A percentile compares a stretch with the other conserved stretches of the same genome.
Conservation (phyloP, 371 early-diverging fungal genomes). For the Coemansia sp. region DNA sequence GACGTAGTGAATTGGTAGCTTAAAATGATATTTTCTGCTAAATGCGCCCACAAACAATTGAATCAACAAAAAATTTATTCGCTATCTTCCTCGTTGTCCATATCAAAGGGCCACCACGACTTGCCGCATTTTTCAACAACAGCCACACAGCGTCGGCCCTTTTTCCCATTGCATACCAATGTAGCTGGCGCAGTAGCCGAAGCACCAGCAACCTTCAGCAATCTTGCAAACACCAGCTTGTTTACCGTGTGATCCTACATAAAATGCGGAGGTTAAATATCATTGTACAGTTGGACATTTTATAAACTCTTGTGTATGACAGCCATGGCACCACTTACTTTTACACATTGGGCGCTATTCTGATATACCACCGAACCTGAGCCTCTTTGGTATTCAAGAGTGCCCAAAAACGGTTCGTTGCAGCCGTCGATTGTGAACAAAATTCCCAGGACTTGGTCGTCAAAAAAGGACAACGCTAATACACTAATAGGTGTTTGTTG, state of each 20-base stretch:
- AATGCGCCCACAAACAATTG: no score
- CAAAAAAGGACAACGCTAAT: slow-evolving; percentile 29
- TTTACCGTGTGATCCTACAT: neutral
- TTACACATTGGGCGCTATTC: neutral
- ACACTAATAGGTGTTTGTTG: slow-evolving; percentile 3
- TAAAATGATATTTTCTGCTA: no score
- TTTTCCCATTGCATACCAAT: slow-evolving; percentile 21
- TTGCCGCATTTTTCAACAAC: slow-evolving; percentile 29
- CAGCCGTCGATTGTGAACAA: slow-evolving; percentile 26
- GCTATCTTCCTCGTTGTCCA: slow-evolving; percentile 26
- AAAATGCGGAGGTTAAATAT: neutral
- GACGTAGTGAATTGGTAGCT: no score
- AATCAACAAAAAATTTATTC: neutral
- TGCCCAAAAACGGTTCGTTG: slow-evolving; percentile 23
- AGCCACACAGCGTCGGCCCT: slow-evolving; percentile 37
- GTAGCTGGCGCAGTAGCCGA: slow-evolving; percentile 8
- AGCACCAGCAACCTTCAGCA: slow-evolving; percentile 11
- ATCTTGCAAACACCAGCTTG: slow-evolving; percentile 14
- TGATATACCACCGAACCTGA: neutral
- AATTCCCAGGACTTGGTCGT: slow-evolving; percentile 25
- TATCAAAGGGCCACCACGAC: slow-evolving; percentile 44
- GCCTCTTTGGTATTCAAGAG: slow-evolving; percentile 13
- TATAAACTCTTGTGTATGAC: neutral
- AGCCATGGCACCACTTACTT: neutral
- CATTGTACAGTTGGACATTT: neutral